Conservation (phyloP, 2,329 filamentous ascomycete species). For the Cladophialophora immunda region DNA sequence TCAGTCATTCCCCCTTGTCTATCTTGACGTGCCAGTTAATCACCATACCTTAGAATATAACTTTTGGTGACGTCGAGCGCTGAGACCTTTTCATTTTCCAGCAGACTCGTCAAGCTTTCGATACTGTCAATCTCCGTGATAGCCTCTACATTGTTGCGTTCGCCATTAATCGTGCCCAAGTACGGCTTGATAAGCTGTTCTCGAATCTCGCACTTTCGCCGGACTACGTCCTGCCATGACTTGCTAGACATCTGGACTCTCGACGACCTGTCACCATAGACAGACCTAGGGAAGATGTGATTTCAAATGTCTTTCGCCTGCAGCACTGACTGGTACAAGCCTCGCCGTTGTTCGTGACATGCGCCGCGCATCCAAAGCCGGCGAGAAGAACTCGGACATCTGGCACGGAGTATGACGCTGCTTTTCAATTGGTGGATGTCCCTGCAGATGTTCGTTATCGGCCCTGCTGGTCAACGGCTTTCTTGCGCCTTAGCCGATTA, state of each 20-base stretch:
- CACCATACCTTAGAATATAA: constrained; percentile 48
- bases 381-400: too few relatives aligned
- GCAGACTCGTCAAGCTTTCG: constrained; percentile 34
- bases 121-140: constrained; percentile 44
- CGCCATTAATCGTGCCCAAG: constrained; percentile 28
- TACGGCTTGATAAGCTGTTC: constrained; percentile 45
- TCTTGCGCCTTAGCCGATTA: too few relatives aligned
- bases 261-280: too few relatives aligned
- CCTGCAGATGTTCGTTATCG: too few relatives aligned
- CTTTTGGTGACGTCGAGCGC: constrained; percentile 44
- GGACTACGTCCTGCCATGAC: constrained; percentile 46
- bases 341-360: too few relatives aligned
- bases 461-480: too few relatives aligned
- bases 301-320: too few relatives aligned
- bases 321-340: too few relatives aligned
- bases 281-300: too few relatives aligned
- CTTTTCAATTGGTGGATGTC: too few relatives aligned
- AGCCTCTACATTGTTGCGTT: neutral
- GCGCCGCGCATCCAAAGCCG: too few relatives aligned
- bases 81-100: constrained; percentile 42
- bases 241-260: constrained; percentile 67
- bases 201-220: constrained; percentile 42
- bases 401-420: too few relatives aligned
- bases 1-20: neutral
- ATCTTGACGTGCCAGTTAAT: constrained; percentile 27